Conservation (phyloP, 768 basidiomycete species). For the Leccinum longicurvipes region DNA sequence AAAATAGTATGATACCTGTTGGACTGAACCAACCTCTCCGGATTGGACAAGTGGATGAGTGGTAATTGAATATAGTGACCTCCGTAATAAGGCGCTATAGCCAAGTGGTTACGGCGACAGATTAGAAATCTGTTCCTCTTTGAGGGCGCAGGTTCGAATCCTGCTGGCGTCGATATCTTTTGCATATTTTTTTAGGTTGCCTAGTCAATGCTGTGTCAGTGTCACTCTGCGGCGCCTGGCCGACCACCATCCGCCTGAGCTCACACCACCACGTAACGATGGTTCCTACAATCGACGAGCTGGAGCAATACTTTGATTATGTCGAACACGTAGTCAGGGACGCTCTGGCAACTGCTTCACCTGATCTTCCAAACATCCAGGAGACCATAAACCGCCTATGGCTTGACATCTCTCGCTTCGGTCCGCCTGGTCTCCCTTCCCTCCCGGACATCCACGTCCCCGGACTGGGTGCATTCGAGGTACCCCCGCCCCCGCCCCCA, state of each 20-base stretch:
- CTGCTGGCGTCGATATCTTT: slow-evolving; percentile 51
- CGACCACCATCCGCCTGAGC: not conserved
- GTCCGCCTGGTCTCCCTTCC: slow-evolving; percentile 48
- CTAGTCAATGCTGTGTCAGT: not conserved
- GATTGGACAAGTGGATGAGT: not conserved
- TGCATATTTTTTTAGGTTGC: not conserved
- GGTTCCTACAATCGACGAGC: slow-evolving; percentile 53
- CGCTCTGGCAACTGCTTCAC: slow-evolving; percentile 52
- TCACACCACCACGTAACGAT: slow-evolving; percentile 11
- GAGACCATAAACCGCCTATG: slow-evolving; percentile 68
- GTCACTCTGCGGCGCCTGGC: slow-evolving; percentile 6
- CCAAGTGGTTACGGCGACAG: slow-evolving; percentile 80
- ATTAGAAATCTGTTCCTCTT: slow-evolving; percentile 74
- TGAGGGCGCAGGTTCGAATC: slow-evolving; percentile 69
- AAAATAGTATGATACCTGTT: slow-evolving; percentile 10
- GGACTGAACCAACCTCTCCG: not conserved
- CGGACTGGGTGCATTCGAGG: slow-evolving; percentile 66
- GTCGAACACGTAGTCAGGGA: slow-evolving; percentile 60
- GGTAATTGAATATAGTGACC: not conserved
- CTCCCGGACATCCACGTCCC: slow-evolving; percentile 57
- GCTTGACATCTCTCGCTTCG: slow-evolving; percentile 78
- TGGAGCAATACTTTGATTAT: slow-evolving; percentile 67
- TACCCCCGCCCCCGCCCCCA: slow-evolving; percentile 62
- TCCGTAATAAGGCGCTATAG: slow-evolving; percentile 55
- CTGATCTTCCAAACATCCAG: slow-evolving; percentile 60